Evolutionary conservation across 257 asterid species (phyloP), one percentile per base, ranked within the genome.

Genomic region (Solanum dulcamara): DNA sequence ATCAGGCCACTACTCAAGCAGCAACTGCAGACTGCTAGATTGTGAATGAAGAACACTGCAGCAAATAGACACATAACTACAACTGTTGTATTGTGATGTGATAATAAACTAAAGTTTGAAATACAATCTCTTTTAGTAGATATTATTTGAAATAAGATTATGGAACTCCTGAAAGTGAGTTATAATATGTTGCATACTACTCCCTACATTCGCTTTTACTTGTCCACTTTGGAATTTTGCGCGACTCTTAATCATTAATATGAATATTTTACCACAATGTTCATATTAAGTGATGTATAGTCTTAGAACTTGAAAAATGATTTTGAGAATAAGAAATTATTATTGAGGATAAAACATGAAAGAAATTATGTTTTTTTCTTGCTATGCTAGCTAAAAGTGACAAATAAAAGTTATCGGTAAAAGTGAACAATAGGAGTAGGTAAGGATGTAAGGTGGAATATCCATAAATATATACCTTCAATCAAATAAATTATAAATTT

Each of bases 1-100:
- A 67, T 97, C 33, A 91, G 90, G 91, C 99, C 98, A 48, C 70
- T 95, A 90, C 93, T 97, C 30, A 93, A 92, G 94, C 94, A 93
- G 81, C 94, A 95, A 86, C 91, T 94, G 82, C 94, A 37, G 51
- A 35, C 80, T 83, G 97, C 98, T 13, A 93, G 88, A 67, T 88
- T 95, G 80, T 95, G 81, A 83, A 30, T 20, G 22, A 67, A 83
- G 51, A 82, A 32, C 18, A 32, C 18, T 53, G 51, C 32, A 20
- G 51, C 44, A 10, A 37, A 33, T 20, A 86, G 89, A 82, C 57
- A 24, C 2, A 28, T 28, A 15, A 9, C 59, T 48, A 75, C 55
- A 8, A 62, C 60, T 22, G 80, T 64, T 86, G 80, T 80, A 51
- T 5, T 62, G 66, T 81, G 57, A 10, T 51, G 51, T 37, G 46